Evolutionary conservation across 768 basidiomycete species (phyloP).

Genomic region (Strobilomyces dryophilus): DNA sequence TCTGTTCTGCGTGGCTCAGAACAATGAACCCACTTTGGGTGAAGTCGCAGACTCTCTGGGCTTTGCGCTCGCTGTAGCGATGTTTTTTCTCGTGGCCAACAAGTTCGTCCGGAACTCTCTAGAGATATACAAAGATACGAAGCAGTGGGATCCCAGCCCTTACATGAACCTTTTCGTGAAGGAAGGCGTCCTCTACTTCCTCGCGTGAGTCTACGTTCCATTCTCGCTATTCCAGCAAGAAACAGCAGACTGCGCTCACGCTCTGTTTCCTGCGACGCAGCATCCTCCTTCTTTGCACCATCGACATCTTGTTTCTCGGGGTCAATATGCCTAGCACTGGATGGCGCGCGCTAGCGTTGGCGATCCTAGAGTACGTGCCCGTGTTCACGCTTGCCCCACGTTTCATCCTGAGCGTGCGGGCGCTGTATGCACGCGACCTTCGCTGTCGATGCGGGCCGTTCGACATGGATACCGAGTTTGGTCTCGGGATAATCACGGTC

Average conservation of each 20-base stretch:
- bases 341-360: background rate
- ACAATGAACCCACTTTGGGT: background rate
- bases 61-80: background rate
- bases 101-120: background rate
- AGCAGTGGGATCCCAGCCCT: background rate
- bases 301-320: background rate
- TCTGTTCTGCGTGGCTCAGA: background rate
- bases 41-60: background rate
- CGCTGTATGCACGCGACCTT: background rate
- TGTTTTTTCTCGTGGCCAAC: background rate
- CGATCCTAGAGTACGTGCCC: background rate
- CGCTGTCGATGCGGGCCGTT: background rate
- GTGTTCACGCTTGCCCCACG: constrained; percentile 6
- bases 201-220: constrained; percentile 1
- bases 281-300: background rate
- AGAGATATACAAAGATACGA: background rate
- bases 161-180: constrained; percentile 2
- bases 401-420: background rate
- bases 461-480: background rate
- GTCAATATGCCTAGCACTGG: background rate
- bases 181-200: constrained; percentile 5
- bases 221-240: background rate
- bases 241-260: background rate
- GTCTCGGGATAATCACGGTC: background rate
- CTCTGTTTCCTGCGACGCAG: background rate